Evolutionary conservation across 495 filamentous ascomycete genomes (phyloP).

Genomic region (Penicillium argentinense): DNA sequence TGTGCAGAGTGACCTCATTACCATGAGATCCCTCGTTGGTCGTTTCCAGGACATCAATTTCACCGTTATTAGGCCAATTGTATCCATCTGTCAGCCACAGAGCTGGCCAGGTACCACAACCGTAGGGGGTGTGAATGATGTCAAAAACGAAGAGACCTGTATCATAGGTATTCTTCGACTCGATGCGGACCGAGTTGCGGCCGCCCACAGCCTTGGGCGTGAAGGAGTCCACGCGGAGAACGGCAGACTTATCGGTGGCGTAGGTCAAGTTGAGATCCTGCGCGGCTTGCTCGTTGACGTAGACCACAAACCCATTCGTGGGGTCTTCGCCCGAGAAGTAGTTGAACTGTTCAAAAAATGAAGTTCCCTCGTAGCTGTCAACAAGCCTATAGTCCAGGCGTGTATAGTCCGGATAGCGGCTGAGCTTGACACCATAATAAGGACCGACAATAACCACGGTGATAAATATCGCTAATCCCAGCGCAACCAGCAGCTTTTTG

Average conservation of each 20-base stretch:
- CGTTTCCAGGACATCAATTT: slow-evolving; percentile 51
- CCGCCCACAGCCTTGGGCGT: slow-evolving; percentile 43
- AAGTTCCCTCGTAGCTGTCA: slow-evolving; percentile 48
- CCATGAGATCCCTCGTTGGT: slow-evolving; percentile 46
- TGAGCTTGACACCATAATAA: slow-evolving; percentile 45
- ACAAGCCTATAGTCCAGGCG: slow-evolving; percentile 49
- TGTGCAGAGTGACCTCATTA: slow-evolving; percentile 48
- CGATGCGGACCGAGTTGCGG: slow-evolving; percentile 55
- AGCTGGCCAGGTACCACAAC: slow-evolving; percentile 57
- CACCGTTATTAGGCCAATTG: slow-evolving; percentile 58
- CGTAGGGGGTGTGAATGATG: slow-evolving; percentile 48
- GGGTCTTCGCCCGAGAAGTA: slow-evolving; percentile 56
- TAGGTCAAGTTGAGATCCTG: slow-evolving; percentile 51
- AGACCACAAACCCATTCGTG: slow-evolving; percentile 53
- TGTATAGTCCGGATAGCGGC: slow-evolving; percentile 55
- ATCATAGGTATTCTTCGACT: slow-evolving; percentile 50
- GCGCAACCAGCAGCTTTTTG: slow-evolving; percentile 38
- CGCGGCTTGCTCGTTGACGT: slow-evolving; percentile 34
- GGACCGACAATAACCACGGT: slow-evolving; percentile 56
- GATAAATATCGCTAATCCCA: slow-evolving; percentile 39
- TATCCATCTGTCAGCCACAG: slow-evolving; percentile 63
- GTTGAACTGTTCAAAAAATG: slow-evolving; percentile 54
- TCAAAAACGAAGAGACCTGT: slow-evolving; percentile 57
- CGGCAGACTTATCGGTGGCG: slow-evolving; percentile 43
- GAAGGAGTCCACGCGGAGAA: slow-evolving; percentile 52